Conservation (phyloP, 179 eudicot genomes). For the Camellia oleifera region DNA sequence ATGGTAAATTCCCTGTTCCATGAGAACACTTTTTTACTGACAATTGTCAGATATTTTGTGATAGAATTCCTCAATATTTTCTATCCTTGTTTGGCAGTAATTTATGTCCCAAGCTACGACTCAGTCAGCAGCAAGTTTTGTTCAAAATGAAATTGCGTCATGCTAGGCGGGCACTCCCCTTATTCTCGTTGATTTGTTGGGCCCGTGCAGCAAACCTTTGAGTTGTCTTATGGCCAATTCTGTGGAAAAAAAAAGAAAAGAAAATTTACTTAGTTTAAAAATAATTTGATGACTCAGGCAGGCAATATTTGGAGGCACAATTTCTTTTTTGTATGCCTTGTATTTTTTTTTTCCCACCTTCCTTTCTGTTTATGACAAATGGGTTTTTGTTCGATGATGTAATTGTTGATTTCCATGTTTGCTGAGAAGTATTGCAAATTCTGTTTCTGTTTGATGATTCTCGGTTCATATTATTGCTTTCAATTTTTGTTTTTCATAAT, state of each 20-base stretch:
- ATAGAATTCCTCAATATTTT: not conserved
- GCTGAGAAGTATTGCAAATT: not conserved
- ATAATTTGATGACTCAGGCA: conserved; percentile 4
- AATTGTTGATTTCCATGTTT: not conserved
- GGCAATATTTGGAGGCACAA: not conserved
- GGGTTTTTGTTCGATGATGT: not conserved
- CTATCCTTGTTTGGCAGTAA: conserved; percentile 42
- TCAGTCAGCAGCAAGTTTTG: conserved; percentile 58
- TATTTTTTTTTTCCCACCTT: conserved; percentile 3
- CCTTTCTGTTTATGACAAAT: not conserved
- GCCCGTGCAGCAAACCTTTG: not conserved
- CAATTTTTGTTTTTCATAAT: too few species aligned
- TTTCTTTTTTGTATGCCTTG: conserved; percentile 10
- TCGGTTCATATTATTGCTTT: too few species aligned
- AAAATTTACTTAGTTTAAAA: not conserved
- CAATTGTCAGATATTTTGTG: not conserved
- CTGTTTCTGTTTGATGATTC: not conserved
- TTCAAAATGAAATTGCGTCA: conserved; percentile 29
- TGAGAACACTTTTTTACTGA: not conserved
- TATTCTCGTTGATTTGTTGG: not conserved
- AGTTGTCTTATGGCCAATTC: conserved; percentile 9
- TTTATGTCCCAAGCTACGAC: conserved; percentile 69
- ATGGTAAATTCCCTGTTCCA: conserved; percentile 43
- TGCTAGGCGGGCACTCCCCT: not conserved
- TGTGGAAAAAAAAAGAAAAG: conserved; percentile 12